phyloP scores from a whole-genome alignment of 306 rosid genomes.

The Sindora glabra region DNA sequence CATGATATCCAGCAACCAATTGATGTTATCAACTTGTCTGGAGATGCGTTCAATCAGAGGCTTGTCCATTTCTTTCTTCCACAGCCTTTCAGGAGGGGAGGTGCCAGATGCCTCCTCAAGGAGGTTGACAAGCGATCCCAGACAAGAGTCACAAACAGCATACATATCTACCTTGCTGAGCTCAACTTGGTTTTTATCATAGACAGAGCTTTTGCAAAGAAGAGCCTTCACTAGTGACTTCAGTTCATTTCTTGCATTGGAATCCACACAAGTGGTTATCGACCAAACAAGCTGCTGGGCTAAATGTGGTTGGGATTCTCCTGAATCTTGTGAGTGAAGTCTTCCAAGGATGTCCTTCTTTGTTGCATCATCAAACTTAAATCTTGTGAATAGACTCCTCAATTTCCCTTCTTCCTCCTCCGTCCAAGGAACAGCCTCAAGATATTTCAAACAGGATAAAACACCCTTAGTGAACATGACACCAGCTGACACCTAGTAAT shows the following conservation, averaged over 20 bases:
- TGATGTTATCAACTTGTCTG: slow-evolving; percentile 68
- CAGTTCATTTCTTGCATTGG: slow-evolving; percentile 65
- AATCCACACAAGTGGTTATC: slow-evolving; percentile 51
- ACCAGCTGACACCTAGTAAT: slow-evolving; percentile 61
- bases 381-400: slow-evolving; percentile 53
- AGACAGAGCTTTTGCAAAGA: slow-evolving; percentile 75
- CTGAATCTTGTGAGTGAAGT: slow-evolving; percentile 39
- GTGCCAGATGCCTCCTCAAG: slow-evolving; percentile 45
- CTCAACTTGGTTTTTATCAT: slow-evolving; percentile 61
- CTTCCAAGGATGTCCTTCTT: slow-evolving; percentile 70
- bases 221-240: slow-evolving; percentile 72
- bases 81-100: slow-evolving; percentile 14
- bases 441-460: slow-evolving; percentile 62
- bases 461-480: slow-evolving; percentile 73
- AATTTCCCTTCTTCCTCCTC: slow-evolving; percentile 89
- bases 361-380: slow-evolving; percentile 67
- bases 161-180: slow-evolving; percentile 65
- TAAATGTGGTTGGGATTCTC: slow-evolving; percentile 38
- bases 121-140: slow-evolving; percentile 43
- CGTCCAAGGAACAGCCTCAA: slow-evolving; percentile 93
- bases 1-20: slow-evolving; percentile 77
- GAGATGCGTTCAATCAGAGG: slow-evolving; percentile 62
- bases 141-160: slow-evolving; percentile 51
- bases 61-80: slow-evolving; percentile 36
- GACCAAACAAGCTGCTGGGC: slow-evolving; percentile 64